A percentile compares a stretch with the other conserved stretches of the same genome.
Conservation (phyloP, 169 alveolate species). For the Cyclospora cayetanensis region DNA sequence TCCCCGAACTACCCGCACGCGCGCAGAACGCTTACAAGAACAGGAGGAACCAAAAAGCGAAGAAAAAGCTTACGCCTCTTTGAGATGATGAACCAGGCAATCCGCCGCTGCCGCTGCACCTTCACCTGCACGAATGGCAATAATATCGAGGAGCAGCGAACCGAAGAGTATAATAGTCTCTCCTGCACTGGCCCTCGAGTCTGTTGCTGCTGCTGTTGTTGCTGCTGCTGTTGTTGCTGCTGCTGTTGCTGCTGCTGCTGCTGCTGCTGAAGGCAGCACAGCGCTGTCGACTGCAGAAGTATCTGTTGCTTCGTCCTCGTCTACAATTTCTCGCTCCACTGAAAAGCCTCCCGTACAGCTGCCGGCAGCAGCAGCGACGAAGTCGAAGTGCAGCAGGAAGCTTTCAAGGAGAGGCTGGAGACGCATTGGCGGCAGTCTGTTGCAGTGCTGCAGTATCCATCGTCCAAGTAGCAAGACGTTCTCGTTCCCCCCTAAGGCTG, state of each 20-base stretch:
- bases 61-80: background rate
- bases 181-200: background rate
- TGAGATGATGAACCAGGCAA: background rate
- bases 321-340: background rate
- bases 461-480: constrained; percentile 4
- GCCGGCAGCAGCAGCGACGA: constrained; percentile 17
- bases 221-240: background rate
- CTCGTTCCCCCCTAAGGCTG: background rate
- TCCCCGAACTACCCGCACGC: too few species aligned
- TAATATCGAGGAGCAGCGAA: background rate
- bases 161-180: too few species aligned
- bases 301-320: background rate
- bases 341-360: background rate
- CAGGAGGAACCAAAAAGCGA: background rate
- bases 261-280: background rate
- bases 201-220: background rate
- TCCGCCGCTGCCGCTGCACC: background rate
- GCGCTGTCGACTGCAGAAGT: background rate
- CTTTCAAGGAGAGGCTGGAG: background rate
- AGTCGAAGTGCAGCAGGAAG: constrained; percentile 22
- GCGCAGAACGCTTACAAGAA: too few species aligned
- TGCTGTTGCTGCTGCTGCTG: background rate
- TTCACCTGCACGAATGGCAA: background rate
- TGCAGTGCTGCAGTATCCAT: background rate
- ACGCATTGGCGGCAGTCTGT: background rate